Base-by-base conservation (phyloP, 169 alveolate genomes). In the Plasmodium cynomolgi region DNA sequence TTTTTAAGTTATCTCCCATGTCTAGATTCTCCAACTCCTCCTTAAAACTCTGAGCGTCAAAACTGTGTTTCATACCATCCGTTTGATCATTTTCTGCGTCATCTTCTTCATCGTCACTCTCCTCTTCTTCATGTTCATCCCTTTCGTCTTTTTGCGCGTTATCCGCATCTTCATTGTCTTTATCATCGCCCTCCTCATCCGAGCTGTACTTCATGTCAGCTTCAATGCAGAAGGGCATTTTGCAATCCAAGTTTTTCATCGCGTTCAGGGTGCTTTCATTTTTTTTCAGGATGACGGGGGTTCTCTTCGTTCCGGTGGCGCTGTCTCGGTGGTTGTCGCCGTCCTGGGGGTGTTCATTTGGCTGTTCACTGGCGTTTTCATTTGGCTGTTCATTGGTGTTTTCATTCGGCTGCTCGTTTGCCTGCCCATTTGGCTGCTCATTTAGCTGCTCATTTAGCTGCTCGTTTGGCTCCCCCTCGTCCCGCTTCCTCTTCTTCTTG, bases 21-120 rank as follows among this genome's bases (percentile, higher is more conserved):
- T 90, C 84, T 41, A 90, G 50, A 80, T 90, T 79, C 50, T 79
- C 91, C 54, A 90, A 41, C 50, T 90, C 94, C 26, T 90, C 94
- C 74, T 80, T 90, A 79, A 90, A 90, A 58, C 50, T 80, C n/a
- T 26, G 54, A 26, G 31, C 41, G 82, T 90, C 90, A 54, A 90
- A 90, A 50, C 9, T 47, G 39, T 54, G 13, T 13, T 85, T n/a
- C 15, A 13, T 54, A 26, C 62, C 56, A 41, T 90, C 83, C 56
- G n/a, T 68, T 73, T 74, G 72, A 2, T 90, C 37, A 41, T 39
- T 50, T 9, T 80, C 77, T 20, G 29, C 73, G 47, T 17, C 75
- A 29, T 80, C 58, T 41, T 88, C 84, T 17, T 88, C 94, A 29
- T 54, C 50, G 15, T 80, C 44, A 29, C 72, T 81, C 33, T 47